A percentile compares a stretch with the other conserved stretches of the same genome.
phyloP scores from a whole-genome alignment of 495 filamentous ascomycete genomes.

The Umbilicaria muhlenbergii region DNA sequence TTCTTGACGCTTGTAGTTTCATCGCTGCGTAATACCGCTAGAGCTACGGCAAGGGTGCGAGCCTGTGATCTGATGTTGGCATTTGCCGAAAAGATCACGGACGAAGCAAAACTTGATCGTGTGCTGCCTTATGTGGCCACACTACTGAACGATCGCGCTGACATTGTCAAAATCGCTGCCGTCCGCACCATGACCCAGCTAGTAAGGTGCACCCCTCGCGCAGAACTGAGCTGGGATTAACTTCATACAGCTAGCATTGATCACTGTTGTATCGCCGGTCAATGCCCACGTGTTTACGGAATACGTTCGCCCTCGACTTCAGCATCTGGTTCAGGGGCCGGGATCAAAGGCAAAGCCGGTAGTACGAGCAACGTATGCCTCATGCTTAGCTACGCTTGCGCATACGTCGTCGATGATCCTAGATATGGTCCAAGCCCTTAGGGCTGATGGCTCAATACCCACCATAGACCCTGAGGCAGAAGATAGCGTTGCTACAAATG shows the following conservation, averaged over 20 bases:
- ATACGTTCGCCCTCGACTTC: slow-evolving; percentile 77
- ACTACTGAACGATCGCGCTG: slow-evolving; percentile 62
- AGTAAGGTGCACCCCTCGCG: slow-evolving; percentile 14
- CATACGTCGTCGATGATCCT: slow-evolving; percentile 73
- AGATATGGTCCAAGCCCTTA: slow-evolving; percentile 77
- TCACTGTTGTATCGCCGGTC: slow-evolving; percentile 76
- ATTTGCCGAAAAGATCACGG: slow-evolving; percentile 79
- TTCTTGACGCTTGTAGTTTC: slow-evolving; percentile 80
- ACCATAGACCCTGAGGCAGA: slow-evolving; percentile 70
- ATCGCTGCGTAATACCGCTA: slow-evolving; percentile 75
- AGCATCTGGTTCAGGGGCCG: slow-evolving; percentile 46
- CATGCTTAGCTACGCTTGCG: slow-evolving; percentile 82
- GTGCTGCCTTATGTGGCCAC: slow-evolving; percentile 79
- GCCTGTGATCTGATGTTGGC: slow-evolving; percentile 89
- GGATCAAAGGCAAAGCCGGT: slow-evolving; percentile 42
- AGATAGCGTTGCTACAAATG: slow-evolving; percentile 39
- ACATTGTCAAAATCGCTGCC: slow-evolving; percentile 71
- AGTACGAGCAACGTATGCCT: slow-evolving; percentile 80
- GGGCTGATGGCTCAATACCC: slow-evolving; percentile 68
- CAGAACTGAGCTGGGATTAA: slow-evolving; percentile 2
- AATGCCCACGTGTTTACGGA: slow-evolving; percentile 94
- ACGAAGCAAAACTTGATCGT: slow-evolving; percentile 93
- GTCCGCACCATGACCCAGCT: slow-evolving; percentile 77
- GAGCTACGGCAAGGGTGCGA: slow-evolving; percentile 70
- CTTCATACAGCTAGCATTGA: slow-evolving; percentile 46